phyloP scores from a whole-genome alignment of 805 yeast genomes.

The Candida ipomoeae region DNA sequence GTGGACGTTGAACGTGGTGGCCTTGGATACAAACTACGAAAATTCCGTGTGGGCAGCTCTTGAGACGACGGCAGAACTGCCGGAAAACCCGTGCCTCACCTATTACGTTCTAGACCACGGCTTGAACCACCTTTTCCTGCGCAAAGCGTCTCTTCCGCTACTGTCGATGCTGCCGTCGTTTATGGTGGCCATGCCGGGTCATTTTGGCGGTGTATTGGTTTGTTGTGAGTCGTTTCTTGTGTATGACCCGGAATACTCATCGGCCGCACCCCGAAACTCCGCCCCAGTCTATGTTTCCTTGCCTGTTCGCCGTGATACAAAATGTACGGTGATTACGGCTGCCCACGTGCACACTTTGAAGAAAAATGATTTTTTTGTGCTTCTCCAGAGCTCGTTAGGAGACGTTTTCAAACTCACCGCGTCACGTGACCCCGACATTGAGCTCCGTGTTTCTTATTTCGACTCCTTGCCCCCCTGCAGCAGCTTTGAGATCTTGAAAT shows the following conservation, averaged over 20 bases:
- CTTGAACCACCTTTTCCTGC: conserved; percentile 65
- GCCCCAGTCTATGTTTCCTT: conserved; percentile 40
- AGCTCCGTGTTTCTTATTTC: conserved; percentile 53
- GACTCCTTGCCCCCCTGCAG: conserved; percentile 66
- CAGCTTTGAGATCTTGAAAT: conserved; percentile 55
- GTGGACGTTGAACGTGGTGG: conserved; percentile 51
- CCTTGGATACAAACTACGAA: conserved; percentile 72
- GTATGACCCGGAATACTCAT: conserved; percentile 41
- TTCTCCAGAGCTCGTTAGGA: conserved; percentile 69
- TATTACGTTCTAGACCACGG: conserved; percentile 87
- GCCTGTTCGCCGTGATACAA: conserved; percentile 43
- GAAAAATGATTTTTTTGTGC: conserved; percentile 53
- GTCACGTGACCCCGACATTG: conserved; percentile 42
- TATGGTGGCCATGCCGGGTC: conserved; percentile 68
- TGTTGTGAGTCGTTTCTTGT: conserved; percentile 54
- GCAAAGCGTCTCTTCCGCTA: conserved; percentile 19
- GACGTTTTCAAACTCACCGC: conserved; percentile 63
- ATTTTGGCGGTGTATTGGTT: conserved; percentile 62
- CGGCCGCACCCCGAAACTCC: background rate
- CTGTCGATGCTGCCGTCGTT: conserved; percentile 36
- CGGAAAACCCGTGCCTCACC: conserved; percentile 34
- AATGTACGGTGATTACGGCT: conserved; percentile 39
- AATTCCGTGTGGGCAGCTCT: conserved; percentile 83
- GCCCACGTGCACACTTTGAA: conserved; percentile 67
- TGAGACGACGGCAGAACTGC: conserved; percentile 40